Conservation (phyloP, 2,329 filamentous ascomycete genomes). For the Fusarium mexicanum region DNA sequence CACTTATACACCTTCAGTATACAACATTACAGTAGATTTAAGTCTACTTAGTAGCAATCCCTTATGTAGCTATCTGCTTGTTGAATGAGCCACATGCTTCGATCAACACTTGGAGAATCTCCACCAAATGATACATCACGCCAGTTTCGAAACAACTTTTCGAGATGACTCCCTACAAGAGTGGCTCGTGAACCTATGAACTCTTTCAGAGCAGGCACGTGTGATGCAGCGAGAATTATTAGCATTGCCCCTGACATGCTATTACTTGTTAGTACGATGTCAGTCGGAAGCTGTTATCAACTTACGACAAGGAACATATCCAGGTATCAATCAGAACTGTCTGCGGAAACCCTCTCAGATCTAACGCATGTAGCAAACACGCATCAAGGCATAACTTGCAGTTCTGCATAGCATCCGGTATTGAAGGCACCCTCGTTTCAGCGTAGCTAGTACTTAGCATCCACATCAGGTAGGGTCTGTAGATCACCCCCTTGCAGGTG, state of each 20-base stretch:
- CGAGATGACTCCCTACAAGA: conserved; percentile 54
- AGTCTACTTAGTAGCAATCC: conserved; percentile 27
- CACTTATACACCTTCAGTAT: too few relatives aligned
- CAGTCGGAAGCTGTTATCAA: not conserved
- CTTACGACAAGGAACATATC: conserved; percentile 64
- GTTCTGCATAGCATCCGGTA: conserved; percentile 50
- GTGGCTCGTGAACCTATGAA: conserved; percentile 53
- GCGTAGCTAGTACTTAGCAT: conserved; percentile 52
- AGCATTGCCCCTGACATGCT: conserved; percentile 62
- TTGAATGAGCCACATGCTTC: conserved; percentile 57
- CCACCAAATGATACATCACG: conserved; percentile 50
- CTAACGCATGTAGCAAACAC: conserved; percentile 59
- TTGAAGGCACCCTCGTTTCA: conserved; percentile 40
- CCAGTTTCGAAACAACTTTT: conserved; percentile 54
- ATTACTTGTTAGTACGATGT: not conserved
- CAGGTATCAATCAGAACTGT: conserved; percentile 64
- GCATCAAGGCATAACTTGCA: conserved; percentile 59
- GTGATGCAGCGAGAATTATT: conserved; percentile 56
- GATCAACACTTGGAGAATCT: conserved; percentile 57
- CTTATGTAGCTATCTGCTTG: conserved; percentile 56
- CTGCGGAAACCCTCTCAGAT: conserved; percentile 58
- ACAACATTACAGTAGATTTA: too few relatives aligned
- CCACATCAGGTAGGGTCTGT: conserved; percentile 62
- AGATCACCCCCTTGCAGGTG: conserved; percentile 62
- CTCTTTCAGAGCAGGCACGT: conserved; percentile 49